Evolutionary conservation across 1,139 yeast species (phyloP).

Genomic region (Pichia sp.): DNA sequence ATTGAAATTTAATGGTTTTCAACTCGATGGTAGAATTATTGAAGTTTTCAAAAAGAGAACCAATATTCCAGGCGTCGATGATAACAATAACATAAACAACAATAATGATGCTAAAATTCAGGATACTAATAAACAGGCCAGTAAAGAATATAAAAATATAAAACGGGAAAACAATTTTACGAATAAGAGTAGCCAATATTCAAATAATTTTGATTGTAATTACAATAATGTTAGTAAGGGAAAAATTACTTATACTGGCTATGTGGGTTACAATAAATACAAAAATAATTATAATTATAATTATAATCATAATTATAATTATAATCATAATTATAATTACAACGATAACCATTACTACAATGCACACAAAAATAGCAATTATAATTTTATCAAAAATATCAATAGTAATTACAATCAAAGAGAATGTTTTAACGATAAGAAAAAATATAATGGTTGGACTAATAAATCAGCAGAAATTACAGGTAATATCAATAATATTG

Average conservation of each 20-base stretch:
- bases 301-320: not conserved
- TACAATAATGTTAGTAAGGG: not conserved
- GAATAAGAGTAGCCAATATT: too few relatives aligned
- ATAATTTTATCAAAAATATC: not conserved
- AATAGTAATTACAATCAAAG: not conserved
- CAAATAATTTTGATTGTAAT: not conserved
- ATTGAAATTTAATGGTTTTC: conserved; percentile 57
- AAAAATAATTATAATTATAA: not conserved
- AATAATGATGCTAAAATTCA: not conserved
- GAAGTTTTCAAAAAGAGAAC: conserved; percentile 76
- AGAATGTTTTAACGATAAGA: too few relatives aligned
- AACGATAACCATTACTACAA: not conserved
- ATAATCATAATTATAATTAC: not conserved
- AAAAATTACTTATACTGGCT: too few relatives aligned
- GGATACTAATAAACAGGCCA: not conserved
- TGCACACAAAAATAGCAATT: not conserved
- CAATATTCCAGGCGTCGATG: conserved; percentile 58
- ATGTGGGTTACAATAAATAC: too few relatives aligned
- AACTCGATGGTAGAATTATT: conserved; percentile 61
- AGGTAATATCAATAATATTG: not conserved
- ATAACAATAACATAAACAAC: not conserved
- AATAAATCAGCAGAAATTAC: too few relatives aligned
- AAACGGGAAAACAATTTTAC: too few relatives aligned
- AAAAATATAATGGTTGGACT: too few relatives aligned
- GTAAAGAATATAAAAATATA: not conserved